These are phyloP conservation scores for Saccharata proteae DNA, from an alignment of 2,329 filamentous ascomycete genomes.

Conservation along the genomic window DNA sequence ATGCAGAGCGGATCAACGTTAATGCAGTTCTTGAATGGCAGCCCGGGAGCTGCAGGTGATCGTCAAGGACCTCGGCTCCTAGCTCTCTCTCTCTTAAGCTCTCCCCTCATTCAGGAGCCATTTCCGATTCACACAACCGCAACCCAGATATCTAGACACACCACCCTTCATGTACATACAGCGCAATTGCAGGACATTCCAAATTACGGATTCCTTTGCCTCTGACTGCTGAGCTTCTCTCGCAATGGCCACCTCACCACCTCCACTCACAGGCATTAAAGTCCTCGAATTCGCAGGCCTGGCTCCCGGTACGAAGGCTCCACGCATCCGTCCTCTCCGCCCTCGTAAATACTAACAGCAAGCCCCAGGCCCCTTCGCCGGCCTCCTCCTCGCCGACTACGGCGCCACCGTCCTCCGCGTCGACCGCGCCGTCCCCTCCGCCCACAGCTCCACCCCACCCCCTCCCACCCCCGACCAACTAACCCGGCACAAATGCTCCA, in stretches of 20 bases:
- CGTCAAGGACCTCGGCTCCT: too few relatives aligned
- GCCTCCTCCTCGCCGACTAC: constrained; percentile 73
- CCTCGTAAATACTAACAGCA: constrained; percentile 5
- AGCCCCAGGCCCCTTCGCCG: constrained; percentile 67
- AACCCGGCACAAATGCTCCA: constrained; percentile 67
- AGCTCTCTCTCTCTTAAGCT: too few relatives aligned
- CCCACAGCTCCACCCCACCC: constrained; percentile 25
- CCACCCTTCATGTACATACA: too few relatives aligned
- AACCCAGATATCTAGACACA: too few relatives aligned
- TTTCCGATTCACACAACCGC: too few relatives aligned
- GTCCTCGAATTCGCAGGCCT: constrained; percentile 56
- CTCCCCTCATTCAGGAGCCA: too few relatives aligned
- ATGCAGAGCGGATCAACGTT: too few relatives aligned
- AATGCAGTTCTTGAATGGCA: too few relatives aligned
- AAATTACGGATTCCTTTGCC: too few relatives aligned
- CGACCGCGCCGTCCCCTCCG: constrained; percentile 47
- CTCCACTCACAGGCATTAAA: constrained; percentile 45
- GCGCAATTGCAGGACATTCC: too few relatives aligned
- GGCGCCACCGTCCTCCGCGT: constrained; percentile 80
- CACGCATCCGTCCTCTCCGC: neutral
- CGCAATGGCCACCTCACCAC: constrained; percentile 15
- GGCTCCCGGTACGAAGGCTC: constrained; percentile 36
- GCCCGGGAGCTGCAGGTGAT: too few relatives aligned
- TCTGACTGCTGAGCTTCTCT: too few relatives aligned
- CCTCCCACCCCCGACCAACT: constrained; percentile 58